Conservation (phyloP, 257 asterid species). For the Verbascum thapsus region DNA sequence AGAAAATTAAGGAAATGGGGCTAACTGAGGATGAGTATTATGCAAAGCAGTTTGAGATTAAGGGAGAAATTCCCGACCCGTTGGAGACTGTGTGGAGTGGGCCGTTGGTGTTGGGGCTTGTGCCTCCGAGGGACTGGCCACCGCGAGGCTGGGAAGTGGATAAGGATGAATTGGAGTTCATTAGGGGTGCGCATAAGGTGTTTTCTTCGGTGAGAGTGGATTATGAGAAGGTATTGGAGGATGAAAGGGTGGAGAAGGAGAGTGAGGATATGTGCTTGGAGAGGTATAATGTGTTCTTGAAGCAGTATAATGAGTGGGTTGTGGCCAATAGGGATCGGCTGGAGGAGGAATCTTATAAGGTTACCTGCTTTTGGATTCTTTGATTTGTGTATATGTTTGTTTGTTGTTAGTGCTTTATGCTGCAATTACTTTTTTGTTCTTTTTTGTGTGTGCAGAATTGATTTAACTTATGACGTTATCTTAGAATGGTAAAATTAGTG, state of each 20-base stretch:
- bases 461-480: background rate
- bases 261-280: slow-evolving; percentile 59
- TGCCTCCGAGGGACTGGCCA: slow-evolving; percentile 98
- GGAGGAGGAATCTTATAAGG: slow-evolving; percentile 90
- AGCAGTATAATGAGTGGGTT: slow-evolving; percentile 89
- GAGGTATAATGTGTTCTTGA: slow-evolving; percentile 81
- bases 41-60: slow-evolving; percentile 87
- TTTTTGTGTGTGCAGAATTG: no score
- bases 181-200: slow-evolving; percentile 79
- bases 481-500: background rate
- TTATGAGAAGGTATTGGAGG: slow-evolving; percentile 60
- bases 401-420: slow-evolving; percentile 12
- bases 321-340: slow-evolving; percentile 70
- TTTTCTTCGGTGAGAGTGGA: slow-evolving; percentile 53
- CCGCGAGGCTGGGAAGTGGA: slow-evolving; percentile 94
- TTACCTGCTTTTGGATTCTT: slow-evolving; percentile 34
- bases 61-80: slow-evolving; percentile 83
- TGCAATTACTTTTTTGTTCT: no score
- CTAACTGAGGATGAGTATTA: slow-evolving; percentile 79
- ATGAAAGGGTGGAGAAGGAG: slow-evolving; percentile 51
- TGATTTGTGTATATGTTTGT: background rate
- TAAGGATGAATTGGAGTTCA: slow-evolving; percentile 77
- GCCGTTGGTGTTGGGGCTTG: slow-evolving; percentile 67
- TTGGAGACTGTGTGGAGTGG: slow-evolving; percentile 75
- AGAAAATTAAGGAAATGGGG: slow-evolving; percentile 78